phyloP scores from a whole-genome alignment of 164 flowering plant genomes.

The Stephania yunnanensis region DNA sequence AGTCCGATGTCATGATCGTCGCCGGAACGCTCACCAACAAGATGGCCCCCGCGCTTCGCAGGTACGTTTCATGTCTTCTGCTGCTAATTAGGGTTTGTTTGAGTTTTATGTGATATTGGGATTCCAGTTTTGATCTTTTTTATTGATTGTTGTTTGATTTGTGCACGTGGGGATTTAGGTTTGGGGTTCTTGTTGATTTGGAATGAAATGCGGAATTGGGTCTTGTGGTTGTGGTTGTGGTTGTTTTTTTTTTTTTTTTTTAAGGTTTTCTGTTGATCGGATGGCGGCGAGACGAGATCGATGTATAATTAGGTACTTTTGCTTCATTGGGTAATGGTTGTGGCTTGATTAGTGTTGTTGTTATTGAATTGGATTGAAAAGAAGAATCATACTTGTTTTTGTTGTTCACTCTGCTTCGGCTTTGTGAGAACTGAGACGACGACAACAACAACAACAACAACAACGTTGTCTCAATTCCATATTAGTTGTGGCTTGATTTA shows the following conservation, averaged over 20 bases:
- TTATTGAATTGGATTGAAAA: too few relatives aligned
- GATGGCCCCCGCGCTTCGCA: slow-evolving; percentile 99
- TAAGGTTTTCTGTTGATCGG: neutral
- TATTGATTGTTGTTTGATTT: neutral
- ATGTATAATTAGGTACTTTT: too few relatives aligned
- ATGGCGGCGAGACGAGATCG: neutral
- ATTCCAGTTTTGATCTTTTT: neutral
- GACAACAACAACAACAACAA: too few relatives aligned
- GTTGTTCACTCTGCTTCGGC: neutral
- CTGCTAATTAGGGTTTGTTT: neutral
- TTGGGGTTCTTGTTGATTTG: neutral
- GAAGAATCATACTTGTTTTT: too few relatives aligned
- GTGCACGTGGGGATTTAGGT: neutral
- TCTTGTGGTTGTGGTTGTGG: neutral
- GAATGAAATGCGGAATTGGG: neutral
- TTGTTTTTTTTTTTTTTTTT: neutral
- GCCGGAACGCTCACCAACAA: slow-evolving; percentile 99
- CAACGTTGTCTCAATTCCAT: too few relatives aligned
- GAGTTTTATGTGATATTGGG: neutral
- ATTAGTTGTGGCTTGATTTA: too few relatives aligned
- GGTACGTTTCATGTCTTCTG: slow-evolving; percentile 29
- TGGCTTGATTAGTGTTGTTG: too few relatives aligned
- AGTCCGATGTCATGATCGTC: slow-evolving; percentile 95
- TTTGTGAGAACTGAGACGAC: neutral
- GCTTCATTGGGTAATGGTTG: neutral